Conservation (phyloP, 805 yeast species). For the Blastobotrys peoriensis region DNA sequence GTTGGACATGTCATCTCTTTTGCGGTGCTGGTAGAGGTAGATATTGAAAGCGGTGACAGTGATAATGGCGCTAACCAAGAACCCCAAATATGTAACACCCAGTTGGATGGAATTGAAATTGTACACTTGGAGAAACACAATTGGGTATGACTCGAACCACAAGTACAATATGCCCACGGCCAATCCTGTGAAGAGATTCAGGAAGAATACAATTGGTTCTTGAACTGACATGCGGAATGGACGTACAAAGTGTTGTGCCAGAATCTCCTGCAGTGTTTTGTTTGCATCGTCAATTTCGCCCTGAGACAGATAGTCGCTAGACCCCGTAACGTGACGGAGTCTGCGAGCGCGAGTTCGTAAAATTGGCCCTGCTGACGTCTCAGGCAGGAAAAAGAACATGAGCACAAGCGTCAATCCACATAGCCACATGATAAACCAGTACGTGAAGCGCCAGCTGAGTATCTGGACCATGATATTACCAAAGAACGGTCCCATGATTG, state of each 20-base stretch:
- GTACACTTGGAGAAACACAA: constrained; percentile 39
- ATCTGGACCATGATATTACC: constrained; percentile 46
- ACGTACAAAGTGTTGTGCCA: constrained; percentile 14
- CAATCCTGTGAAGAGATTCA: constrained; percentile 43
- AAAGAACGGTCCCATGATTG: constrained; percentile 47
- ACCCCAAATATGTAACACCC: constrained; percentile 40
- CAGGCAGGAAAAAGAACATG: constrained; percentile 42
- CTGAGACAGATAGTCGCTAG: constrained; percentile 37
- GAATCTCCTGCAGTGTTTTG: too few relatives aligned
- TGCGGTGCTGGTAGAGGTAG: constrained; percentile 48
- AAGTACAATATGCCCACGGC: constrained; percentile 44
- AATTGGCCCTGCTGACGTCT: constrained; percentile 42
- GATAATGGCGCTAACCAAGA: constrained; percentile 38
- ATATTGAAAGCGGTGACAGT: constrained; percentile 43
- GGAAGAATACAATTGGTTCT: constrained; percentile 48
- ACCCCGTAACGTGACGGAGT: constrained; percentile 42
- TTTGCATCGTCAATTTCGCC: constrained; percentile 40
- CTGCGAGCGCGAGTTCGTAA: constrained; percentile 43
- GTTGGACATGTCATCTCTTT: constrained; percentile 40
- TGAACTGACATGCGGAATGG: constrained; percentile 39
- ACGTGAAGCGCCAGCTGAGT: constrained; percentile 48
- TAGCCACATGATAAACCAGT: constrained; percentile 37
- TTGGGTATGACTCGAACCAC: constrained; percentile 55
- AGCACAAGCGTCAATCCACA: constrained; percentile 33
- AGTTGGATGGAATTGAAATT: constrained; percentile 40